Base-by-base conservation (phyloP, 495 filamentous ascomycete genomes). In the Aeminium ludgeri region DNA sequence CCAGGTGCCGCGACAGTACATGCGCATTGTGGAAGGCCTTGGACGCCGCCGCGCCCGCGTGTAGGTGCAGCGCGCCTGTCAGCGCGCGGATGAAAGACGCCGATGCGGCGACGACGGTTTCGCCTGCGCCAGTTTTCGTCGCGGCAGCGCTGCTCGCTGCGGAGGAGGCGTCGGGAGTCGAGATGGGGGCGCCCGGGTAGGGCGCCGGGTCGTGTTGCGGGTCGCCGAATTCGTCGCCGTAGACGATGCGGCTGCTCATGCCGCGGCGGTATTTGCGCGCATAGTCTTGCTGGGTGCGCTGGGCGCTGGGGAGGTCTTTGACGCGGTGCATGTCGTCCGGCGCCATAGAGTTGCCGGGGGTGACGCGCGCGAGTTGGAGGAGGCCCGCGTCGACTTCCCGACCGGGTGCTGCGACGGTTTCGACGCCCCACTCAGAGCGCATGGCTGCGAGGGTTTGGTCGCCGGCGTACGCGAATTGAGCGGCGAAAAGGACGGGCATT, bases 351-450 rank as follows among this genome's bases (percentile, higher is more conserved):
- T 69, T 62, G 11, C 79, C 80, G 1, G 80, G 70, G 25, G 64
- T 58, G 28, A 78, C 36, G 34, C 71, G 59, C 38, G 64, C 67
- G 61, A 82, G 89, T 57, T 96, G 91, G 30, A 97, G 68, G n/a
- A 86, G 63, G 8, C 89, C 91, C 1, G 87, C 80, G 58, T 97
- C 86, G 40, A 96, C 87, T 60, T 96, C 83, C 34, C 72, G 77
- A 16, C 85, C 86, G 0, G 89, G 87, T 27, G 70, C 74, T 6
- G 81, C 79, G 12, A 82, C 89, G 29, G 63, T 52, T 51, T 96
- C 87, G 12, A 95, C 72, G 60, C 91, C 89, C 87, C 89, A 97
- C 60, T 86, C 81, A 27, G 66, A 61, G 0, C 79, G 69, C 44
- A 95, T 69, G 1, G 71, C 61, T 19, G 72, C 61, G 16, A 96